A percentile compares a stretch with the other conserved stretches of the same genome.
Conservation (phyloP, 169 alveolate genomes). For the Cryptosporidium baileyi region DNA sequence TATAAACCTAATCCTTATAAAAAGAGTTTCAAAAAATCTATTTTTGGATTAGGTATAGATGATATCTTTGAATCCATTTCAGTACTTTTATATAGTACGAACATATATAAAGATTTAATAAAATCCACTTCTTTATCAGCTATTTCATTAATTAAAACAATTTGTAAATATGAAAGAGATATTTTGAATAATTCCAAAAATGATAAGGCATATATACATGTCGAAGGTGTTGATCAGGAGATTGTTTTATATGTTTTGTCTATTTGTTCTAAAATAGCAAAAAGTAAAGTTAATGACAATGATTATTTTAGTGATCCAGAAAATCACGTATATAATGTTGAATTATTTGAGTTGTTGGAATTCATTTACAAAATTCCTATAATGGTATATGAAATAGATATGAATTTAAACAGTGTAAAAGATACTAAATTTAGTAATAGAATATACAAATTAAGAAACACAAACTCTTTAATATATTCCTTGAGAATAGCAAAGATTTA, state of each 20-base stretch:
- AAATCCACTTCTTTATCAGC: slow-evolving; percentile 2
- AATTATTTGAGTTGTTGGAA: slow-evolving; percentile 28
- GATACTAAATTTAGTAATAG: slow-evolving; percentile 34
- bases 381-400: slow-evolving; percentile 34
- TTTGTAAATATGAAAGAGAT: slow-evolving; percentile 24
- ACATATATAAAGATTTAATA: not conserved
- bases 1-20: slow-evolving; percentile 33
- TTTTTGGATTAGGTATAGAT: not conserved
- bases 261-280: not conserved
- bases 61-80: slow-evolving; percentile 53
- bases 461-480: not conserved
- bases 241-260: slow-evolving; percentile 14
- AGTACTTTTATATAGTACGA: slow-evolving; percentile 15
- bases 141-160: not conserved
- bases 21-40: slow-evolving; percentile 6
- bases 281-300: not conserved
- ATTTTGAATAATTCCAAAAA: not conserved
- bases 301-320: not conserved
- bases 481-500: slow-evolving; percentile 32
- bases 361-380: slow-evolving; percentile 47
- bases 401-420: not conserved
- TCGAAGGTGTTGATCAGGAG: slow-evolving; percentile 57
- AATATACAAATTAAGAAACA: not conserved
- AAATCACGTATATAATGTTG: not conserved
- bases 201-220: slow-evolving; percentile 10